Conservation (phyloP, 768 basidiomycete genomes). For the Boletus sp. region DNA sequence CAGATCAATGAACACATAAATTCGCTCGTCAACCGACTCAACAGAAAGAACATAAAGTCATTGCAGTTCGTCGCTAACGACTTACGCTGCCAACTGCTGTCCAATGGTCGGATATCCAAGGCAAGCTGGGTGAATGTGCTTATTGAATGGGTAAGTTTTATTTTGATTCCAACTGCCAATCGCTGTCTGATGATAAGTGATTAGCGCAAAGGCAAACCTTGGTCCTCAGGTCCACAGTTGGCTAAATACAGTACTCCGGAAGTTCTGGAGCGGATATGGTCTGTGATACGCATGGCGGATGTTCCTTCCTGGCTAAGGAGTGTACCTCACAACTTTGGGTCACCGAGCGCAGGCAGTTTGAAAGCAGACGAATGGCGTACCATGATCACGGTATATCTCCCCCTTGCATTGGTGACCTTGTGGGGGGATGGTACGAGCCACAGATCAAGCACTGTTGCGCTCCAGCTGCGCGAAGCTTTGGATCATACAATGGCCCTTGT, state of each 20-base stretch:
- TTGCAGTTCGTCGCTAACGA: neutral
- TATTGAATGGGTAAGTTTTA: neutral
- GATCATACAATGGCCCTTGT: slow-evolving; percentile 4
- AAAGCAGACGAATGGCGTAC: slow-evolving; percentile 6
- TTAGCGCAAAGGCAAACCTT: neutral
- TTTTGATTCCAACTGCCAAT: neutral
- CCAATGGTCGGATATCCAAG: neutral
- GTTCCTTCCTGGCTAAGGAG: neutral
- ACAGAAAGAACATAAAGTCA: neutral
- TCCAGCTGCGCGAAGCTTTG: neutral
- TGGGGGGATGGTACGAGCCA: neutral
- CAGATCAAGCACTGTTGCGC: neutral
- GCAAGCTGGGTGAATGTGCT: neutral
- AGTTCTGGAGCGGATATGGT: neutral
- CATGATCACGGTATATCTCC: neutral
- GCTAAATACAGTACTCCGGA: neutral
- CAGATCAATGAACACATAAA: no score
- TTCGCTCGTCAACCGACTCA: neutral
- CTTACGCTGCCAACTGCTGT: neutral
- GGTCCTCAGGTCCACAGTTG: neutral
- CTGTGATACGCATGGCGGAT: neutral
- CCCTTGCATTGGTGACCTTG: neutral
- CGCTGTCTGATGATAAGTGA: neutral
- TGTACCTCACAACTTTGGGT: neutral
- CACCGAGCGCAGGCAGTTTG: neutral